Evolutionary conservation across 176 grass and related monocot species (phyloP), one percentile per base, ranked within the genome.

Genomic region (Carex pumila): DNA sequence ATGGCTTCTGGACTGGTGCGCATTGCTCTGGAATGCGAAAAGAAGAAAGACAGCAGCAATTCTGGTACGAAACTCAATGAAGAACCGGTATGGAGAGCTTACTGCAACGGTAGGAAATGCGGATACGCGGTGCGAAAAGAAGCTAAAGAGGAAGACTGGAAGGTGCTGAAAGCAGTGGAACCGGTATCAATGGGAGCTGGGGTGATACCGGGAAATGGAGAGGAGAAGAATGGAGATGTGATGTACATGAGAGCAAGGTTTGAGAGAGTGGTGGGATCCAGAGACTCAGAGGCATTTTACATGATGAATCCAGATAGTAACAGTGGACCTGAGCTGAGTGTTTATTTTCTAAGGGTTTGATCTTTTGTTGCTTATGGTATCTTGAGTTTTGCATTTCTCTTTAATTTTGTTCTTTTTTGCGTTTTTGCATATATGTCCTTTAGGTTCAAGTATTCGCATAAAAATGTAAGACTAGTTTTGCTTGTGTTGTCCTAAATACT

Each of bases 211-310:
- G 89, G 91, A 61, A 88, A 85, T 49, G 87, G 84, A 6, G 81
- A 83, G 62, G 81, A 83, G 81, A 83, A 83, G 61, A 53, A 68
- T 34, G 92, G 91, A 14, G 95, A 98, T 89, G 89, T 94, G 82
- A 98, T 98, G 95, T 98, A 98, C 90, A 94, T 98, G 95, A 91
- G 95, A 65, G 95, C 95, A 21, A 86, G 88, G 61, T 95, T 98
- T 74, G 95, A 98, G 88, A 91, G 95, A 31, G 89, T 98, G 7
- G 91, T 95, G 39, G 95, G 95, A 21, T 94, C 95, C 7, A 92
- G 85, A 66, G 95, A 98, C 85, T 98, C 95, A 18, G 95, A 98
- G 74, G 95, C 95, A 25, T 98, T 98, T 87, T 98, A 95, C 88
- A 98, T 98, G 95, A 95, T 98, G 88, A 98, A 90, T 84, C 95